Evolutionary conservation across 176 grass and related monocot genomes (phyloP), one percentile per base, ranked within the genome.

Genomic region (Aechmea fasciata): DNA sequence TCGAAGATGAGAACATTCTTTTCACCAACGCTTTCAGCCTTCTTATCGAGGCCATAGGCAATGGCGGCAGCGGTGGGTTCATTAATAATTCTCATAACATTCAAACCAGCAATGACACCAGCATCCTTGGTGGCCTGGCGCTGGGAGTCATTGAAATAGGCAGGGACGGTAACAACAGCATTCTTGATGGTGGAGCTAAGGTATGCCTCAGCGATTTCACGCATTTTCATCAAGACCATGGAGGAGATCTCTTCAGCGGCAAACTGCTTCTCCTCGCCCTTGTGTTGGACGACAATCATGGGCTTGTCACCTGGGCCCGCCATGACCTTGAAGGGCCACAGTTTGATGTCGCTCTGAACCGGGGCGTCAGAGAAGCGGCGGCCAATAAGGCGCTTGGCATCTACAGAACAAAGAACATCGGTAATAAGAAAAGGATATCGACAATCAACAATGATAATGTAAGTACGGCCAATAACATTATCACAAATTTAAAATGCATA

Each of bases 1-100:
- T 86, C 74, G 3, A 86, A 82, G 65, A 86, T 86, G 65, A 86
- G 78, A 24, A 85, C 78, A 66, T 85, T 85, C 70, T 85, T 85
- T 74, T 81, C 83, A 49, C 83, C 78, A 61, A 81, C 70, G 48
- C 78, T 85, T 3, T 73, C 78, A 12, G 74, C 70, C 52, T 86
- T 86, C 74, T 86, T 81, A 66, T 81, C 83, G 65, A 86, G 83
- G 66, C 83, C 74, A 62, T 86, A 86, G 11, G 83, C 75, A 78
- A 86, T 86, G 47, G 84, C 84, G 71, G 70, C 70, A 47, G 84
- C 84, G 51, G 70, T 86, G 66, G 79, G 79, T 59, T 86, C 79
- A 22, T 86, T 86, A 51, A 86, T 86, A 51, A 86, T 86, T 15
- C 75, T 65, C 79, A 78, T 82, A 0, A 82, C 79, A 78, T 82